Evolutionary conservation across 176 grass and related monocot genomes (phyloP).

Genomic region (sorghum (Sorghum bicolor)): Sorghum_bicolor_NCBIv3 NC_012879.2:50313001-50313500

Average conservation of each 20-base stretch:
- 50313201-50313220: neutral
- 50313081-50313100: neutral
- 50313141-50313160: constrained; percentile 20
- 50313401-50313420: no score
- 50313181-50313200: neutral
- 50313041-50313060: no score
- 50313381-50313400: neutral
- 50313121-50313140: neutral
- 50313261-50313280: neutral
- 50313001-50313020: neutral
- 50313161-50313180: neutral
- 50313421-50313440: no score
- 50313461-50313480: no score
- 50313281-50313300: neutral
- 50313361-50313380: no score
- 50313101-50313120: neutral
- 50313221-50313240: neutral
- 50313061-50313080: neutral
- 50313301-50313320: neutral
- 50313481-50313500: no score
- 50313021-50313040: constrained; percentile 5
- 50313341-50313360: neutral
- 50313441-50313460: no score
- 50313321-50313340: neutral
- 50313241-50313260: neutral